Base-by-base conservation (phyloP, 345 rosid species). In the Salix brachista region DNA sequence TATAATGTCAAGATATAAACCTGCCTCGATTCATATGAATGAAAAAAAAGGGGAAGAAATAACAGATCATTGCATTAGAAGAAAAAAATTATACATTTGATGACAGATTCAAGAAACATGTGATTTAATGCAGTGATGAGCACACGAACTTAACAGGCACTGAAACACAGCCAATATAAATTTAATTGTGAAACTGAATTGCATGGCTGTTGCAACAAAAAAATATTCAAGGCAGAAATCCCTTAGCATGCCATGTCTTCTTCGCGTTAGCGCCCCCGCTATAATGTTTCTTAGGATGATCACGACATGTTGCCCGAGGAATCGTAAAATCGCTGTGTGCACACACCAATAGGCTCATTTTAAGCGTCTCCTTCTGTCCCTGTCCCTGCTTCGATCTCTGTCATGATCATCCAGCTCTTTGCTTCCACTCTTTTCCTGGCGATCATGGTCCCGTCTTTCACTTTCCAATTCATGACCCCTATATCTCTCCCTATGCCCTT, bases 361-460 rank as follows among this genome's bases (percentile, higher is more conserved):
- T 71, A 69, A 75, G 58, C 97, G 88, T 80, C 96, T 85, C 80
- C 92, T 86, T 85, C 94, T 82, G 58, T 90, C 93, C 75, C 93
- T 88, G 62, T 88, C 96, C 80, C 89, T 88, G 83, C 87, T 80
- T 84, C 89, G 85, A 44, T 85, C 94, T 82, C 87, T 84, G 71
- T 86, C 94, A 70, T 89, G 87, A 62, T 76, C 80, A 64, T 79
- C 85, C 66, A 83, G 34, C 67, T 83, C 85, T 65, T 68, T 76
- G 67, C 96, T 92, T 78, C 87, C 87, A 77, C 96, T 91, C 87
- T 90, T 93, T 78, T 95, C 99, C 1, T 85, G 79, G 69, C 66
- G 88, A 21, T 89, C 89, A 39, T 88, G 85, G 65, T 83, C 88
- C 76, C 85, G 65, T 54, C 86, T 84, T 64, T 91, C 97, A 60